A percentile compares a stretch with the other conserved stretches of the same genome.
These are phyloP conservation scores for Fagus crenata DNA, from an alignment of 306 rosid genomes.

Conservation along the genomic window DNA sequence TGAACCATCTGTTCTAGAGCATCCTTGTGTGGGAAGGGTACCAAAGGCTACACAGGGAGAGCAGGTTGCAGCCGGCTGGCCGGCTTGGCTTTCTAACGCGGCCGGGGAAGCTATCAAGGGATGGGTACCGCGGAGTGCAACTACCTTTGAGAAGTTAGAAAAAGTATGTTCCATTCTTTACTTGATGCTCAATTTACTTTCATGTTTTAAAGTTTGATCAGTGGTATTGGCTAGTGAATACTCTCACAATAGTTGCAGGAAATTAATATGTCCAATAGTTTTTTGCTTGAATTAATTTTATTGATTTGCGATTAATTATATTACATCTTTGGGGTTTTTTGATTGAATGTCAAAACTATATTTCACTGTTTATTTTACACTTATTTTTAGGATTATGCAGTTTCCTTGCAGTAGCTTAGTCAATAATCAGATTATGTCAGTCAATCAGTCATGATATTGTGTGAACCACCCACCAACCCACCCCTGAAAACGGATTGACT, in stretches of 20 bases:
- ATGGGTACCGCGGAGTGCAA: slow-evolving; percentile 83
- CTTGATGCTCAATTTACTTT: slow-evolving; percentile 17
- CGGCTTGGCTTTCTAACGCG: slow-evolving; percentile 81
- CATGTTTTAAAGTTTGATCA: background rate
- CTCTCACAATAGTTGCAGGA: background rate
- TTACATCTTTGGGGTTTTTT: background rate
- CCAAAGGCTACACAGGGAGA: slow-evolving; percentile 66
- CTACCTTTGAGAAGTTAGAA: slow-evolving; percentile 67
- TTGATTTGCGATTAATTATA: background rate
- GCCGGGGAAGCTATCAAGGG: slow-evolving; percentile 86
- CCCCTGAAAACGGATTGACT: background rate
- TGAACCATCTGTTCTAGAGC: slow-evolving; percentile 35
- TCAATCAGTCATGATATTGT: background rate
- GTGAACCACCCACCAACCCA: background rate
- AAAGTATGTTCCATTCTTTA: slow-evolving; percentile 52
- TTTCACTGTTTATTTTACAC: background rate
- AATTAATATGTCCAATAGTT: slow-evolving; percentile 9
- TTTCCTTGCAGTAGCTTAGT: background rate
- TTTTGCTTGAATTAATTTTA: background rate
- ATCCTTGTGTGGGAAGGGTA: slow-evolving; percentile 58
- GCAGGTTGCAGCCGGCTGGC: slow-evolving; percentile 98
- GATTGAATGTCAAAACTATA: background rate
- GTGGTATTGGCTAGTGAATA: slow-evolving; percentile 10
- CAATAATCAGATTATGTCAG: background rate
- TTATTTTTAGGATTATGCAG: background rate